A percentile compares a stretch with the other conserved stretches of the same genome.
These are phyloP conservation scores for Xylaria flabelliformis DNA, from an alignment of 495 filamentous ascomycete species.

Conservation along the genomic window DNA sequence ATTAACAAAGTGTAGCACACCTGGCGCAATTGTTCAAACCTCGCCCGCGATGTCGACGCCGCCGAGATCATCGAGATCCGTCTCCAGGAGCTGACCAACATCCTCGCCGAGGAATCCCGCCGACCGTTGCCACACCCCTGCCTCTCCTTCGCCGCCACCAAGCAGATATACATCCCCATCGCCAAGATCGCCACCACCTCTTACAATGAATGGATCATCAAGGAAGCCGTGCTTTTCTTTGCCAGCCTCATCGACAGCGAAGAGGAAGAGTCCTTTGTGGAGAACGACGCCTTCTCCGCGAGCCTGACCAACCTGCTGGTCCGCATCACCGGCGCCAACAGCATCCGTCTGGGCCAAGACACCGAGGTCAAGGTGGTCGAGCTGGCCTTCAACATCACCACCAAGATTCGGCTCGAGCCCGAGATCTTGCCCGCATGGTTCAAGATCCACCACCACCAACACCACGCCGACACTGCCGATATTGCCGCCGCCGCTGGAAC, in stretches of 20 bases:
- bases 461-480: no score
- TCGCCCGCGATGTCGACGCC: conserved; percentile 58
- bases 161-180: conserved; percentile 85
- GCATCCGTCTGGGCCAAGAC: conserved; percentile 66
- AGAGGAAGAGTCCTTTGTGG: conserved; percentile 91
- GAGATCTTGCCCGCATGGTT: conserved; percentile 90
- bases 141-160: conserved; percentile 78
- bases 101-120: conserved; percentile 88
- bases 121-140: conserved; percentile 87
- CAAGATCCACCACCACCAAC: conserved; percentile 46
- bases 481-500: conserved; percentile 29
- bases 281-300: conserved; percentile 80
- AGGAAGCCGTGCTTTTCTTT: conserved; percentile 83
- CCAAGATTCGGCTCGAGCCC: conserved; percentile 90
- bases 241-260: conserved; percentile 92
- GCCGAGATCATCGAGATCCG: conserved; percentile 59
- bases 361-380: conserved; percentile 87
- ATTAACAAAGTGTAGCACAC: conserved; percentile 62
- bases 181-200: conserved; percentile 82
- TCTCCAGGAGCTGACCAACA: conserved; percentile 70
- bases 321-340: conserved; percentile 65
- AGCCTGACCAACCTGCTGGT: conserved; percentile 83
- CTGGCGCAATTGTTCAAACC: conserved; percentile 73
- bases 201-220: conserved; percentile 78
- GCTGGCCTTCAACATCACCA: conserved; percentile 89